Evolutionary conservation across 768 basidiomycete genomes (phyloP).

Genomic region (Polyporus arcularius): DNA sequence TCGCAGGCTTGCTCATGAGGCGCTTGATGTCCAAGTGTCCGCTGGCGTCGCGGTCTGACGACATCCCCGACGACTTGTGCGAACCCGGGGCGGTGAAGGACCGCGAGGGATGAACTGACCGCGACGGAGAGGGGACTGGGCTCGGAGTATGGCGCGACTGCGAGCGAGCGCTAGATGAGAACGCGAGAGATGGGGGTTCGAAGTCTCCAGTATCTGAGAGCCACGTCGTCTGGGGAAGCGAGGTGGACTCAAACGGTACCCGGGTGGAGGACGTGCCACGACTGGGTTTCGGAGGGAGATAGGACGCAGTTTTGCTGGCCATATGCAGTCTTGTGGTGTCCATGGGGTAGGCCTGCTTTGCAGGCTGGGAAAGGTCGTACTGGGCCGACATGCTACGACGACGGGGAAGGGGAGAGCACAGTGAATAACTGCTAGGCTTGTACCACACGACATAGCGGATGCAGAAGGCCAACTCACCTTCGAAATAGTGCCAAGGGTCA

Average conservation of each 20-base stretch:
- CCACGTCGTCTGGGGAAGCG: constrained; percentile 9
- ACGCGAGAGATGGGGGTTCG: background rate
- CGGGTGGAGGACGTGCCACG: constrained; percentile 5
- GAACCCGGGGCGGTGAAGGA: constrained; percentile 13
- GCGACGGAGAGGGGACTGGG: constrained; percentile 6
- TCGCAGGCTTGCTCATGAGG: constrained; percentile 32
- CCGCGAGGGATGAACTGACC: constrained; percentile 7
- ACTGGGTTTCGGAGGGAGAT: background rate
- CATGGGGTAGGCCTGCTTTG: constrained; percentile 8
- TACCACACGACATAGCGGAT: background rate
- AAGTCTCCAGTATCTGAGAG: constrained; percentile 6
- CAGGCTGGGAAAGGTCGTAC: constrained; percentile 17
- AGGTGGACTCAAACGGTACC: constrained; percentile 8
- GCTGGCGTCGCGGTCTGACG: constrained; percentile 26
- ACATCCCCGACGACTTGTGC: constrained; percentile 24
- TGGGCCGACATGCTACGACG: constrained; percentile 17
- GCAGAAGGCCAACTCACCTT: background rate
- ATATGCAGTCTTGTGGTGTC: constrained; percentile 9
- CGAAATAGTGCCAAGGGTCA: constrained; percentile 2
- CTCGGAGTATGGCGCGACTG: constrained; percentile 11
- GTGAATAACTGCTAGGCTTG: background rate
- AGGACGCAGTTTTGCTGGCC: constrained; percentile 6
- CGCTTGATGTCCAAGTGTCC: constrained; percentile 32
- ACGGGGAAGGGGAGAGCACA: background rate
- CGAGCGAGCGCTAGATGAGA: constrained; percentile 4